A percentile compares a stretch with the other conserved stretches of the same genome.
Conservation (phyloP, 495 filamentous ascomycete species). For the Talaromyces ruber region DNA sequence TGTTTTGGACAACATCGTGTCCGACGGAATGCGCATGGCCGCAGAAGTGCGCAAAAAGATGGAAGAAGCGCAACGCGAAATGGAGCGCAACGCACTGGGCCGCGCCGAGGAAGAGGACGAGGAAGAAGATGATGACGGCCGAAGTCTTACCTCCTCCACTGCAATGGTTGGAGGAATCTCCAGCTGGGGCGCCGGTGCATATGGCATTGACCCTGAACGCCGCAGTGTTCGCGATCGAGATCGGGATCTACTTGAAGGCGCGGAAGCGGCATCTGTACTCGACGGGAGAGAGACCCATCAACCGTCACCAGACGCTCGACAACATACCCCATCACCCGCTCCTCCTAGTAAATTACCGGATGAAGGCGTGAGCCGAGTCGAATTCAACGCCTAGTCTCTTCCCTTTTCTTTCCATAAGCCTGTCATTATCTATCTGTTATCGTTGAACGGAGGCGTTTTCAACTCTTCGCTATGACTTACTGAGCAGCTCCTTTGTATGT, state of each 20-base stretch:
- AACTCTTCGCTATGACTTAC: not conserved
- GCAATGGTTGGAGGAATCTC: constrained; percentile 34
- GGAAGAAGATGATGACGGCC: constrained; percentile 49
- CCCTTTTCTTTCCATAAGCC: not conserved
- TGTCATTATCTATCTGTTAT: not conserved
- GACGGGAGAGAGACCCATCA: constrained; percentile 6
- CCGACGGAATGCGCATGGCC: constrained; percentile 91
- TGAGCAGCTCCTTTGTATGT: not conserved
- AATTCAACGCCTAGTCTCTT: not conserved
- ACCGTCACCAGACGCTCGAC: not conserved
- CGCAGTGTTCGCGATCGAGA: constrained; percentile 63
- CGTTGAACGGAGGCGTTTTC: not conserved
- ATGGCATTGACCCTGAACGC: constrained; percentile 48
- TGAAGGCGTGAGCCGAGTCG: not conserved
- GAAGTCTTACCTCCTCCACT: constrained; percentile 13
- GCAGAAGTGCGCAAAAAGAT: constrained; percentile 82
- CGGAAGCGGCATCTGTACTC: constrained; percentile 39
- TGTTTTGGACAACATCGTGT: constrained; percentile 93
- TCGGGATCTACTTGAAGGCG: constrained; percentile 69
- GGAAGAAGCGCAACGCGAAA: constrained; percentile 82
- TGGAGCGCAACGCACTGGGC: constrained; percentile 68
- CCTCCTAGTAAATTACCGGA: not conserved
- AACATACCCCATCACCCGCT: not conserved
- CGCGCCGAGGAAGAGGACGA: constrained; percentile 74
- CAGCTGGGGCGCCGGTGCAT: constrained; percentile 38